Evolutionary conservation across 331 rosid genomes (phyloP).

Genomic region (Malus hybrid): DNA sequence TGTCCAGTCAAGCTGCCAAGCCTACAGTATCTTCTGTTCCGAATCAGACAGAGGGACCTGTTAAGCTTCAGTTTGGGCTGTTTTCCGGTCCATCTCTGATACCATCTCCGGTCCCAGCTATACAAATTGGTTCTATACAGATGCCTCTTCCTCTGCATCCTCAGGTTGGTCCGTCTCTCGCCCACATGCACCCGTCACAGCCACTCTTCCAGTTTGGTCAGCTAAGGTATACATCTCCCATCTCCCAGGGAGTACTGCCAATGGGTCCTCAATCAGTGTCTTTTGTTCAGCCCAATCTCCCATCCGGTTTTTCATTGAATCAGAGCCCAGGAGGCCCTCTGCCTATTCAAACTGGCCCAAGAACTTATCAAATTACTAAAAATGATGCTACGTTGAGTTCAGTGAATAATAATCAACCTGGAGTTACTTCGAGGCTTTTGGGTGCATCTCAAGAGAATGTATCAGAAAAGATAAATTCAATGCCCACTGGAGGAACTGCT

Average conservation of each 20-base stretch:
- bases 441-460: constrained; percentile 35
- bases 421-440: constrained; percentile 32
- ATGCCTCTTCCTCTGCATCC: constrained; percentile 96
- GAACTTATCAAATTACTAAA: constrained; percentile 32
- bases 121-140: constrained; percentile 97
- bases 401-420: constrained; percentile 37
- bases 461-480: constrained; percentile 16
- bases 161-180: constrained; percentile 60
- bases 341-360: constrained; percentile 51
- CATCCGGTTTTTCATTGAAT: constrained; percentile 48
- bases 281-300: constrained; percentile 63
- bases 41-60: constrained; percentile 66
- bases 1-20: constrained; percentile 38
- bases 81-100: constrained; percentile 95
- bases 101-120: constrained; percentile 93
- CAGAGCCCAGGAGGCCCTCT: constrained; percentile 48
- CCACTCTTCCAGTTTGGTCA: constrained; percentile 96
- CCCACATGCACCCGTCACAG: constrained; percentile 74
- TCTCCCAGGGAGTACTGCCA: constrained; percentile 75
- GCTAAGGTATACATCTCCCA: constrained; percentile 74
- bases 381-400: constrained; percentile 32
- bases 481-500: constrained; percentile 26
- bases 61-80: constrained; percentile 94
- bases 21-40: constrained; percentile 40
- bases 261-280: constrained; percentile 72